Evolutionary conservation across 2,329 filamentous ascomycete genomes (phyloP), one percentile per base, ranked within the genome.

Genomic region (Pseudocercospora macadamiae): DNA sequence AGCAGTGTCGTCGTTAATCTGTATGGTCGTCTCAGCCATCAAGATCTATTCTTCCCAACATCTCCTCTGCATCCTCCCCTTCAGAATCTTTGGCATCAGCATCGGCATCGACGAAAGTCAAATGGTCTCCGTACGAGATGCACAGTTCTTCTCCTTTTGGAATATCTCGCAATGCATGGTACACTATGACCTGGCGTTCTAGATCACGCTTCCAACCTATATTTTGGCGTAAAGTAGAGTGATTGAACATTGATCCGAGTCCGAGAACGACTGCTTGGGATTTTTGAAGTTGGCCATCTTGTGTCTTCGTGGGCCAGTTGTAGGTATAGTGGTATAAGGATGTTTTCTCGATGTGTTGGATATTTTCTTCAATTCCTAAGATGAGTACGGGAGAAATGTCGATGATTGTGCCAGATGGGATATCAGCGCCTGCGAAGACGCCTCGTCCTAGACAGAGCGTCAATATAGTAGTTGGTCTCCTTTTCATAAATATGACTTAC

Each of bases 161-260:
- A 14, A 85, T 79, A 58, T 83, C 77, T 64, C 79, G 72, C 26
- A 83, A 63, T 14, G 83, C 74, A 12, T 71, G 76, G 62, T 85
- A 85, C 0, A 76, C 77, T 16, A 85, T 75, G 1, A 82, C 63
- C 12, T 75, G 67, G 2, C 74, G 74, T 2, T 73, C 66, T 1
- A 81, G 45, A 68, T 85, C 79, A 19, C 82, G 73, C 61, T 76
- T 76, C 82, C 82, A 85, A 2, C 78, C 81, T 3, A 85, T 79
- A 66, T 86, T 86, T 63, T 85, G 83, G 25, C 76, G 63, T 9
- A 72, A 64, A 0, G 70, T 72, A 2, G 81, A 82, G 63, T 86
- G 83, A 59, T 86, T 85, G 73, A 85, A 85, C 80, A 85, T 83
- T 55, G 76, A 80, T 14, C 83, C 83, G 0, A 86, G 72, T 2